Base-by-base conservation (phyloP, 495 filamentous ascomycete species). In the Xanthoparmelia taractica region DNA sequence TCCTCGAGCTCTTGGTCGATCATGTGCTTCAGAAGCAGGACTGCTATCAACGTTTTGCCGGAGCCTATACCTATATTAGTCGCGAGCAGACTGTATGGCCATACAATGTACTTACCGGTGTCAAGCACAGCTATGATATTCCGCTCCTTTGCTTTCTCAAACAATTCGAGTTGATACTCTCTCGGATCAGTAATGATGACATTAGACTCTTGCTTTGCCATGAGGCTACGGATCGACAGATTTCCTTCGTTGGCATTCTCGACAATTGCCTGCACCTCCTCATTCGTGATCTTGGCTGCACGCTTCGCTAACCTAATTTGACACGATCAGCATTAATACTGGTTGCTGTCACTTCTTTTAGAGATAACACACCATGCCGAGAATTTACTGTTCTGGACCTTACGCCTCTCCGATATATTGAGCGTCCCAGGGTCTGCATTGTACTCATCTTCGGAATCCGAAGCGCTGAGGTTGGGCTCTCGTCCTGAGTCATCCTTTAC, bases 91-190 rank as follows among this genome's bases (percentile, higher is more conserved):
- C 45, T 17, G 27, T 20, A 8, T 15, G 4, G 7, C 15, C 29
- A 5, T 13, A 33, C 18, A 20, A 2, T 3, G 13, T 45, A 66
- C 67, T 58, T 71, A 88, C 88, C 92, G 41, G 94, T 97, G 71
- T 96, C 92, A n/a, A 97, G 81, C 17, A 98, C 95, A 3, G 92
- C 94, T 69, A 98, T 96, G 18, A 85, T 92, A 68, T 98, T 98
- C 68, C 88, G 81, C 25, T 81, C 66, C 71, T 95, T 96, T 25
- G 94, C 93, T 66, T 83, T 82, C 73, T 97, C 90, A 69, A 95
- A 97, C 0, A 98, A 81, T 72, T 97, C 93, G 37, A 88, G 77
- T 72, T 98, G 94, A 70, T 97, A 98, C 67, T 96, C 91, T 38
- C 94, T 80, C 18, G 95, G 90, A 63, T 84, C 85, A 18, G 84